Base-by-base conservation (phyloP, 2,329 filamentous ascomycete genomes). In the Fusarium setosum region DNA sequence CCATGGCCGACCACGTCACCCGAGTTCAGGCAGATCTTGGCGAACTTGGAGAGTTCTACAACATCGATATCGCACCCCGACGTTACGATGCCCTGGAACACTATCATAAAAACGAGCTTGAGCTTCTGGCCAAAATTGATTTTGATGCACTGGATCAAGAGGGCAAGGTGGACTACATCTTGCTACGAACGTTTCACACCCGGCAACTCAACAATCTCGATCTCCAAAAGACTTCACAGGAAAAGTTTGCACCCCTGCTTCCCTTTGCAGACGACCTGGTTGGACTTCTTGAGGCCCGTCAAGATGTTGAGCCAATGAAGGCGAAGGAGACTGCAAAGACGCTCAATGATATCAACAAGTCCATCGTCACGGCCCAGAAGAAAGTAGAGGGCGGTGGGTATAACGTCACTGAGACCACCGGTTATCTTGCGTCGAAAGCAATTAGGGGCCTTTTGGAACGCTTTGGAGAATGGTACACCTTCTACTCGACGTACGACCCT, bases 401-500 rank as follows among this genome's bases (percentile, higher is more conserved):
- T 15, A 68, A 68, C 10, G 60, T 67, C 3, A 67, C 64, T 0
- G 51, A 61, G n/a, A 67, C 64, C 1, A 68, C 64, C 0, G 64
- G 64, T 0, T 65, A 67, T 7, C 64, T 68, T 0, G 64, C 64
- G 0, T 57, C 42, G 0, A 67, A 65, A 2, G 64, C 64, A 0
- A 61, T 68, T 3, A 31, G 31, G 3, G 41, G 24, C 1, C 48
- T 67, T 1, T 15, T 68, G 1, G 64, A 65, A 2, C 23, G 32
- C 5, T 15, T 67, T 5, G 38, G 23, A 2, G 64, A 67, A 7
- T 67, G 64, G 64, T 68, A 50, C 5, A 49, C 38, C 0, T 68
- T 67, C 5, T 68, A 67, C 51, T 65, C 64, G 1, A 65, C 64
- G 1, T 67, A 67, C 0, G 64, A 67, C 9, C 64, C 64, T 0